These are phyloP conservation scores for Myriosclerotinia curreyana DNA, from an alignment of 2,329 filamentous ascomycete species.

Conservation along the genomic window DNA sequence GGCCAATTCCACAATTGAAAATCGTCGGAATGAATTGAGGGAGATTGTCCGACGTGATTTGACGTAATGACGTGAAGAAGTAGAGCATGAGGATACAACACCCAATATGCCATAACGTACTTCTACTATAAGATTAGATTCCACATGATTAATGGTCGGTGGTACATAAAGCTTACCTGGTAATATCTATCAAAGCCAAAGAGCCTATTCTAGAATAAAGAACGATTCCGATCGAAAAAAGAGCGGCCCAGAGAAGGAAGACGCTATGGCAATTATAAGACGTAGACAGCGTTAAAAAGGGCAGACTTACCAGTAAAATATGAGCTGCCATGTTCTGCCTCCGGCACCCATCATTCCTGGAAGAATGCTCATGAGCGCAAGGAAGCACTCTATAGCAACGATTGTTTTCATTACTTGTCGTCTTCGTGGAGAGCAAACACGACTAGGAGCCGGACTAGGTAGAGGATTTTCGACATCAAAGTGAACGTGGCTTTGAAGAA, in stretches of 20 bases:
- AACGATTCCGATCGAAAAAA: neutral
- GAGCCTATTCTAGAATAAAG: neutral
- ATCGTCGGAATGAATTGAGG: neutral
- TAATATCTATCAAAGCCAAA: neutral
- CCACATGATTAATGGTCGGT: fast-evolving
- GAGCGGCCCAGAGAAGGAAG: neutral
- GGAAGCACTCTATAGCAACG: neutral
- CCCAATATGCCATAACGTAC: neutral
- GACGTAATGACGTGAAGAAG: neutral
- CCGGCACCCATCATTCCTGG: neutral
- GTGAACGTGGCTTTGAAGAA: neutral
- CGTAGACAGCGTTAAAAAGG: neutral
- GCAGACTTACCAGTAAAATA: neutral
- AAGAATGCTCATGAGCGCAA: neutral
- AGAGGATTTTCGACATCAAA: neutral
- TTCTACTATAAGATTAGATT: neutral
- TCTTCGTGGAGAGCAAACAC: neutral
- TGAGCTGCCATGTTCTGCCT: neutral
- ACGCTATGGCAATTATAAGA: neutral
- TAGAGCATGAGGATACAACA: neutral
- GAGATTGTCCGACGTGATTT: neutral
- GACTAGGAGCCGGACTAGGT: neutral
- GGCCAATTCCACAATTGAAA: neutral
- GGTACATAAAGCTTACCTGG: neutral
- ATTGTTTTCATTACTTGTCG: neutral